phyloP scores from a whole-genome alignment of 1,139 yeast genomes.

The Nakaseomyces nivariensis region DNA sequence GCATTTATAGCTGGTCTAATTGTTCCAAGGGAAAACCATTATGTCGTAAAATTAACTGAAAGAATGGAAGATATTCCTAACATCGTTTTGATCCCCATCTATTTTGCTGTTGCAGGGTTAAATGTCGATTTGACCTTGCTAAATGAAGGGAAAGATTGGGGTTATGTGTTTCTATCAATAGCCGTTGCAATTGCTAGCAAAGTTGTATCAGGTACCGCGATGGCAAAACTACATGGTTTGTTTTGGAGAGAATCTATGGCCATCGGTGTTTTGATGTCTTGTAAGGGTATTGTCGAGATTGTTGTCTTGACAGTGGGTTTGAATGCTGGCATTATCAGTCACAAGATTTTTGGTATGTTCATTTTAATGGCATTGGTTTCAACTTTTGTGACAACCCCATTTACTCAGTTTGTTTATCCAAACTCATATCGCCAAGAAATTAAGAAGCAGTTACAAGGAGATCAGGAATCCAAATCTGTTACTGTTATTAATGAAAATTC shows the following conservation, averaged over 20 bases:
- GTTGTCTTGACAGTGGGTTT: slow-evolving; percentile 69
- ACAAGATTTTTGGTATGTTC: slow-evolving; percentile 65
- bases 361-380: slow-evolving; percentile 70
- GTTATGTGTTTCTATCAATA: slow-evolving; percentile 57
- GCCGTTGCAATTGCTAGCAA: slow-evolving; percentile 58
- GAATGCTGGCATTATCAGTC: slow-evolving; percentile 54
- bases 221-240: slow-evolving; percentile 52
- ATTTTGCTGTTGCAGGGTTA: slow-evolving; percentile 71
- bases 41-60: slow-evolving; percentile 57
- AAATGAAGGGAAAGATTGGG: slow-evolving; percentile 64
- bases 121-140: slow-evolving; percentile 56
- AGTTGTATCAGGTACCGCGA: slow-evolving; percentile 52
- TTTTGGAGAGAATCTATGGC: slow-evolving; percentile 63
- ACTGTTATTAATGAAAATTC: slow-evolving; percentile 30
- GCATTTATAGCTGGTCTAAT: slow-evolving; percentile 70
- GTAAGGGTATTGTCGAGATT: slow-evolving; percentile 78
- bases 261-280: slow-evolving; percentile 77
- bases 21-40: slow-evolving; percentile 69
- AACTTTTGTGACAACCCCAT: slow-evolving; percentile 66
- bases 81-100: slow-evolving; percentile 59
- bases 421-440: slow-evolving; percentile 47
- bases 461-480: slow-evolving; percentile 23
- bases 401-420: slow-evolving; percentile 53
- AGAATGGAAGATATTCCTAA: slow-evolving; percentile 70
- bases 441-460: slow-evolving; percentile 21